Conservation (phyloP, 148 eudicot genomes). For the Chenopodium formosanum region DNA sequence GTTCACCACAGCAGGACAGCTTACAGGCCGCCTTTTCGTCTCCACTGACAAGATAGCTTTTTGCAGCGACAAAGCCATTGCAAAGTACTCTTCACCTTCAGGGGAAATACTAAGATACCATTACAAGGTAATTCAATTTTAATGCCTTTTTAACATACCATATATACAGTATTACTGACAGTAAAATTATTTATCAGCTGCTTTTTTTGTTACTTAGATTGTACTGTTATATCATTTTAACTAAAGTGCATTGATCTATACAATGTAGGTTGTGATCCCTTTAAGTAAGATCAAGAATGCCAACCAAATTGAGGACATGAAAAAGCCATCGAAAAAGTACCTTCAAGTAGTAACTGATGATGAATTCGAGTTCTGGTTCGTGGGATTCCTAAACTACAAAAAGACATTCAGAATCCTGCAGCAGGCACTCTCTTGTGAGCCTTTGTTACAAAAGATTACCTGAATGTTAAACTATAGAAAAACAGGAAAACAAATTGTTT, state of each 20-base stretch:
- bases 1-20: not conserved
- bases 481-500: not conserved
- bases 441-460: not conserved
- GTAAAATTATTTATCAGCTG: no score
- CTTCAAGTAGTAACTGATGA: conserved; percentile 32
- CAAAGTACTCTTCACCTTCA: not conserved
- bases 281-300: conserved; percentile 32
- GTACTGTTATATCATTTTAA: no score
- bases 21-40: not conserved
- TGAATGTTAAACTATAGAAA: not conserved
- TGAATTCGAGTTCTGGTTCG: conserved; percentile 44
- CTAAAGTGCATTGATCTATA: not conserved
- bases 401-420: conserved; percentile 30
- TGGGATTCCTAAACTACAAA: conserved; percentile 34
- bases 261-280: conserved; percentile 27
- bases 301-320: conserved; percentile 23
- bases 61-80: conserved; percentile 13
- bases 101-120: conserved; percentile 13
- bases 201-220: no score
- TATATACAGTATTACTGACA: no score
- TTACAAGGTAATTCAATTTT: conserved; percentile 16
- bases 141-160: no score
- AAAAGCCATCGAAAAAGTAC: conserved; percentile 35
- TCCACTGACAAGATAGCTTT: not conserved
- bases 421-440: conserved; percentile 11